Percentiles rank a stretch among this genome's conserved stretches.
Evolutionary conservation across 208 protist species (phyloP).

Genomic region (Crithidia expoeki): DNA sequence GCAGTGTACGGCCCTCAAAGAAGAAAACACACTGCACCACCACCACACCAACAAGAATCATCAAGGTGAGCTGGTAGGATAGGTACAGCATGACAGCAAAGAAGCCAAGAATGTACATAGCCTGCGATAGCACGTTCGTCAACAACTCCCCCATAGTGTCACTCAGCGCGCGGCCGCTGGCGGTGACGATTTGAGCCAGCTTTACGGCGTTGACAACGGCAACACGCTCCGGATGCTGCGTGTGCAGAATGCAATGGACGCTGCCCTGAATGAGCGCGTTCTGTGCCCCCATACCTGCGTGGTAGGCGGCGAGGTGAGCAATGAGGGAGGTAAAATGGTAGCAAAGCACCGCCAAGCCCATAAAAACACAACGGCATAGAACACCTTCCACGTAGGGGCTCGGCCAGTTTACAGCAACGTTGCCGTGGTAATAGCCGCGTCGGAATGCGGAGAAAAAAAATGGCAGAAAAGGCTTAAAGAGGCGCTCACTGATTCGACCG

Average conservation of each 20-base stretch:
- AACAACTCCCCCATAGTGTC: conserved; percentile 52
- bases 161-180: conserved; percentile 42
- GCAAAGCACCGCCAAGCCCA: conserved; percentile 35
- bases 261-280: conserved; percentile 40
- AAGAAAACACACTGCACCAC: conserved; percentile 58
- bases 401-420: neutral
- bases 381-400: conserved; percentile 37
- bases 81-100: conserved; percentile 57
- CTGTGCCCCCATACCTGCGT: conserved; percentile 44
- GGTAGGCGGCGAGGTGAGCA: conserved; percentile 56
- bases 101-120: conserved; percentile 36
- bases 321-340: conserved; percentile 60
- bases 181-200: conserved; percentile 53
- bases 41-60: conserved; percentile 47
- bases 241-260: conserved; percentile 41
- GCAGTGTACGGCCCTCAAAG: conserved; percentile 34
- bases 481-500: conserved; percentile 20
- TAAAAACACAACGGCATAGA: conserved; percentile 46
- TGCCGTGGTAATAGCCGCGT: neutral
- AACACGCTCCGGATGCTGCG: conserved; percentile 52
- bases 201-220: conserved; percentile 50
- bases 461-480: conserved; percentile 31
- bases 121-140: conserved; percentile 55
- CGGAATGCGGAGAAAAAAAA: conserved; percentile 15
- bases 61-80: conserved; percentile 57